Percentiles rank a stretch among this genome's conserved stretches.
phyloP scores from a whole-genome alignment of 2,329 filamentous ascomycete species.

The Paecilomyces dactylethromorphus region DNA sequence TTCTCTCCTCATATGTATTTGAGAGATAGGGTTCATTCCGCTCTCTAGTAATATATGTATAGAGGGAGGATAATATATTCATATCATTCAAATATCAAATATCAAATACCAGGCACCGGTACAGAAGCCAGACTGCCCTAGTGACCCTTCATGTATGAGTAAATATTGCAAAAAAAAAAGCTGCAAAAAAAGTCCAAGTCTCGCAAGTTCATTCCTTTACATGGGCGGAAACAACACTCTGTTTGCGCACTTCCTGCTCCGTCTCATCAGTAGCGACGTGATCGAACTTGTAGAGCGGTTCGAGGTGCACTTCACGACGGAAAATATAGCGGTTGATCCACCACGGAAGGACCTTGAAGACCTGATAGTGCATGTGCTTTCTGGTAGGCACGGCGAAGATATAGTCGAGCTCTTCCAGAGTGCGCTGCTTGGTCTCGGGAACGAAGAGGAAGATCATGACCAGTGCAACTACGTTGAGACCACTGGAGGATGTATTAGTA shows the following conservation, averaged over 20 bases:
- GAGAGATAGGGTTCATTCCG: neutral
- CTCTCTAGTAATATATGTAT: too few species aligned
- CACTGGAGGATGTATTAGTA: conserved; percentile 21
- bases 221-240: neutral
- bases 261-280: conserved; percentile 3
- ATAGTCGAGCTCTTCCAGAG: conserved; percentile 53
- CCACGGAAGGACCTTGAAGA: conserved; percentile 52
- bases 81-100: too few species aligned
- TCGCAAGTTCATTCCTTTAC: neutral
- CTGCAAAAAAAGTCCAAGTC: neutral
- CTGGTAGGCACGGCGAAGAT: conserved; percentile 54
- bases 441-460: conserved; percentile 59
- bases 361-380: conserved; percentile 52
- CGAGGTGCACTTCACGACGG: conserved; percentile 39
- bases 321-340: conserved; percentile 56
- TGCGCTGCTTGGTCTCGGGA: conserved; percentile 52
- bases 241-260: conserved; percentile 1
- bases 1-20: neutral
- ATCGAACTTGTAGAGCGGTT: conserved; percentile 48
- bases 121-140: too few species aligned
- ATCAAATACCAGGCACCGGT: neutral
- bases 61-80: neutral
- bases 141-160: too few species aligned
- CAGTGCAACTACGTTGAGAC: conserved; percentile 54
- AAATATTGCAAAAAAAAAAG: neutral